Conservation (phyloP, 1,284 basidiomycete genomes). For the Spongispora temasekensis region DNA sequence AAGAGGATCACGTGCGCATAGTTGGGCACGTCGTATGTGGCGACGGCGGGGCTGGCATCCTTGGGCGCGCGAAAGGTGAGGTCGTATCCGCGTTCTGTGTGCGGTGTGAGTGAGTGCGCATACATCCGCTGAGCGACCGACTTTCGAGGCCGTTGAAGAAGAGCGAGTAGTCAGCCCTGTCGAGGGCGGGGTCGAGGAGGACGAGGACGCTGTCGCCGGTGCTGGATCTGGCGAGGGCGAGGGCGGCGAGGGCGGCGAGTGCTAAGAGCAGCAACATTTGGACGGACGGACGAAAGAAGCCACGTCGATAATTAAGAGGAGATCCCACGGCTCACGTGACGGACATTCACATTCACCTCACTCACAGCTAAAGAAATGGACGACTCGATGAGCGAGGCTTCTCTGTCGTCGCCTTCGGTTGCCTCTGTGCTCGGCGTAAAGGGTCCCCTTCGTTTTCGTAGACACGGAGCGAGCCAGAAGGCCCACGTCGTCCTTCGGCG, state of each 20-base stretch:
- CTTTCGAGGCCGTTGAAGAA: constrained; percentile 83
- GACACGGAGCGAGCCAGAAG: constrained; percentile 58
- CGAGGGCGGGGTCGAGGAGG: constrained; percentile 71
- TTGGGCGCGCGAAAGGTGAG: constrained; percentile 83
- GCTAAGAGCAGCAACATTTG: too few species aligned
- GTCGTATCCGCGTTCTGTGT: constrained; percentile 41
- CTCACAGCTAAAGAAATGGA: constrained; percentile 29
- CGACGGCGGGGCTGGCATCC: constrained; percentile 63
- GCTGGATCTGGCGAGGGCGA: constrained; percentile 69
- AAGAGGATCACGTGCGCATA: constrained; percentile 87
- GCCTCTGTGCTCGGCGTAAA: constrained; percentile 56
- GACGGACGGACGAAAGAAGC: too few species aligned
- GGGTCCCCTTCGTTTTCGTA: constrained; percentile 54
- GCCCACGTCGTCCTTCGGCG: constrained; percentile 58
- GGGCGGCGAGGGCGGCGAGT: constrained; percentile 33
- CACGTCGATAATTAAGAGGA: too few species aligned
- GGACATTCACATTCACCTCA: too few species aligned
- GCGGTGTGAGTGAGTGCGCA: background rate
- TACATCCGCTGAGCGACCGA: constrained; percentile 33
- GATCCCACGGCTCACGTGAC: background rate
- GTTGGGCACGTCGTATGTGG: constrained; percentile 69
- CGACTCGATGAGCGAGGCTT: constrained; percentile 33
- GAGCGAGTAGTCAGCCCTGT: constrained; percentile 69
- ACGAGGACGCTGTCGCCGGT: constrained; percentile 84
- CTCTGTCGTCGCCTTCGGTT: constrained; percentile 28